These are phyloP conservation scores for Pholiota adiposa DNA, from an alignment of 1,284 basidiomycete genomes.

Conservation along the genomic window DNA sequence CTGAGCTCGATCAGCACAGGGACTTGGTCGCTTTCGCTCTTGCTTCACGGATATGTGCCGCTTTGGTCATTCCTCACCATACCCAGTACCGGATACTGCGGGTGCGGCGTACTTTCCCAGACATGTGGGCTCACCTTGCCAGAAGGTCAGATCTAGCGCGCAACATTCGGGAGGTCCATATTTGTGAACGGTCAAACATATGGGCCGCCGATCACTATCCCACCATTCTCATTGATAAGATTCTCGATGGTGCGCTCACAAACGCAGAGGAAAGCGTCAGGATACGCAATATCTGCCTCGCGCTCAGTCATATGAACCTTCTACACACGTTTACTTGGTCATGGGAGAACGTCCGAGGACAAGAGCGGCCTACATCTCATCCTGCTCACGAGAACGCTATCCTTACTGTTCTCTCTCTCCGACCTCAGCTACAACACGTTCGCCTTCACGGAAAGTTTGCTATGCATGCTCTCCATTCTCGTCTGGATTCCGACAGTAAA, in stretches of 20 bases:
- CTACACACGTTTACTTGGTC: constrained; percentile 46
- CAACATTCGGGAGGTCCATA: constrained; percentile 44
- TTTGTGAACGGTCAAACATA: constrained; percentile 39
- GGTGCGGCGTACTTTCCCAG: constrained; percentile 40
- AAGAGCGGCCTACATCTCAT: constrained; percentile 30
- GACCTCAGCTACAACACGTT: constrained; percentile 35
- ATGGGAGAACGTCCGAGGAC: constrained; percentile 27
- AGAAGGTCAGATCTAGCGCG: constrained; percentile 46
- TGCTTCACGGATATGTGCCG: constrained; percentile 38
- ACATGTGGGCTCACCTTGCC: constrained; percentile 54
- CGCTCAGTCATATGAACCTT: constrained; percentile 43
- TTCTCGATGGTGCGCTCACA: constrained; percentile 20
- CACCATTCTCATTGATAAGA: constrained; percentile 33
- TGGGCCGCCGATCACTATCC: constrained; percentile 41
- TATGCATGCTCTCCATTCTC: constrained; percentile 33
- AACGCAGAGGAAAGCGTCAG: constrained; percentile 33
- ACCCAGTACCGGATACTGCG: constrained; percentile 52
- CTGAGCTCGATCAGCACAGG: constrained; percentile 40
- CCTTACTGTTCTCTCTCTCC: constrained; percentile 31
- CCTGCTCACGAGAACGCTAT: constrained; percentile 40
- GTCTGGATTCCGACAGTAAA: constrained; percentile 29
- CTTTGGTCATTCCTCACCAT: constrained; percentile 48
- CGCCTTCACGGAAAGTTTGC: constrained; percentile 42
- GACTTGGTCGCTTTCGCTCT: constrained; percentile 50
- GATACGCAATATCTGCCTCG: constrained; percentile 41